Conservation (phyloP, 2,329 filamentous ascomycete species). For the Exophiala calicioides region DNA sequence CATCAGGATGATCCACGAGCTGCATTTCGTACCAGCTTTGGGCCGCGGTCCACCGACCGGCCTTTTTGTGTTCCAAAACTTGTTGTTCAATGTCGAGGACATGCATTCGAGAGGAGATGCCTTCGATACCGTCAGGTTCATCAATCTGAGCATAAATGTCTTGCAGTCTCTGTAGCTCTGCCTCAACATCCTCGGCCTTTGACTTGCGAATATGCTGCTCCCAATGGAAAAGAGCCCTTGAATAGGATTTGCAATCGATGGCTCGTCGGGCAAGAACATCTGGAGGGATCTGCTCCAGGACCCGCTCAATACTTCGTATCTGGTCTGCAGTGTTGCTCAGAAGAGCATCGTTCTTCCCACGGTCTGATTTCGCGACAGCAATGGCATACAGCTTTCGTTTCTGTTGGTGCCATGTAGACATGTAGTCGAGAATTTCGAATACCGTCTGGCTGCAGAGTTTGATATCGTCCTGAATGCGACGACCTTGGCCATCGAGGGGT, state of each 20-base stretch:
- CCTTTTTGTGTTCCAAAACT: conserved; percentile 87
- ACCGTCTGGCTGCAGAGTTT: conserved; percentile 90
- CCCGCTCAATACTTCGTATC: conserved; percentile 67
- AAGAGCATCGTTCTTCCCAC: conserved; percentile 21
- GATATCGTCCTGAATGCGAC: conserved; percentile 69
- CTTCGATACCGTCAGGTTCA: conserved; percentile 93
- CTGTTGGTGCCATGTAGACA: conserved; percentile 83
- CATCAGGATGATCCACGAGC: conserved; percentile 74
- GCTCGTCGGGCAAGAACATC: conserved; percentile 78
- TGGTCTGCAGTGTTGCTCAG: conserved; percentile 35
- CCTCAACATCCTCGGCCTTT: conserved; percentile 54
- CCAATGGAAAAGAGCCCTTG: conserved; percentile 88
- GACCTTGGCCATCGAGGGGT: conserved; percentile 54
- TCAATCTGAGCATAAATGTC: conserved; percentile 97
- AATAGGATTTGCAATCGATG: conserved; percentile 90
- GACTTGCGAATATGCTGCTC: conserved; percentile 77
- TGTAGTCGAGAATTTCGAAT: conserved; percentile 87
- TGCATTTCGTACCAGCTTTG: conserved; percentile 98
- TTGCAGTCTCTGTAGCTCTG: conserved; percentile 74
- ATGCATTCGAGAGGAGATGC: conserved; percentile 83
- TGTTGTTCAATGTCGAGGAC: conserved; percentile 92
- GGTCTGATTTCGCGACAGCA: conserved; percentile 18
- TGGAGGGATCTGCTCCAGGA: conserved; percentile 69
- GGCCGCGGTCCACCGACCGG: conserved; percentile 88
- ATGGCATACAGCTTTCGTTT: conserved; percentile 57